Evolutionary conservation across 2,329 filamentous ascomycete genomes (phyloP), one percentile per base, ranked within the genome.

Genomic region (Rasamsonia emersonii): DNA sequence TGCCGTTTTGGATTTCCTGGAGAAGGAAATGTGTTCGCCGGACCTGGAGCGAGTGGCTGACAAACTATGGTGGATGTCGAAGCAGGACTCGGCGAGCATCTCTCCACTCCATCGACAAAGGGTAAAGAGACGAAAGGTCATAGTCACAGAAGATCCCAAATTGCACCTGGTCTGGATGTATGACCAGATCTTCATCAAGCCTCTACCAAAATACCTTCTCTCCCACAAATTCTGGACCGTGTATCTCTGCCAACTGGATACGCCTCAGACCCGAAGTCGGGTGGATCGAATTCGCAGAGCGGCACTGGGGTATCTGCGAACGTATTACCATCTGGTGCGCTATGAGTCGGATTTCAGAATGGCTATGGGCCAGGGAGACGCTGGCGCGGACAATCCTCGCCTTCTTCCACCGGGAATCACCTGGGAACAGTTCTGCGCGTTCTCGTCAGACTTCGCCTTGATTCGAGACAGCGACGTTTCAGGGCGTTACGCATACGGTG

Each of bases 131-230:
- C 60, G 64, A 7, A 37, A 52, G 6, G 54, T 68, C 32, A 33
- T 62, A 9, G 42, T 66, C 6, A 56, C 55, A 3, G 61, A 67
- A 38, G 44, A 57, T 19, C 53, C 60, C 1, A 51, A 56, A 7
- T 48, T 67, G 11, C 64, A 67, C 33, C 49, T 67, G 4, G 50
- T 66, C 8, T 65, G 61, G 62, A 30, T 15, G 2, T 10, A 30
- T 11, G 15, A 30, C 17, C 28, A 19, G 8, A 60, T 67, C 21
- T 64, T 58, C 42, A 44, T 67, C 45, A 66, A 66, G 35, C 64
- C 63, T 0, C 41, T 68, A 4, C 61, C 62, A 2, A 6, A 44
- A 6, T 44, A 36, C 24, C 19, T 44, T 4, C 20, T 41, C 8
- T 50, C 29, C 40, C 41, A 33, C 33, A 43, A n/a, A 36, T 51